phyloP scores from a whole-genome alignment of 2,329 filamentous ascomycete genomes.

The Fusarium algeriense region DNA sequence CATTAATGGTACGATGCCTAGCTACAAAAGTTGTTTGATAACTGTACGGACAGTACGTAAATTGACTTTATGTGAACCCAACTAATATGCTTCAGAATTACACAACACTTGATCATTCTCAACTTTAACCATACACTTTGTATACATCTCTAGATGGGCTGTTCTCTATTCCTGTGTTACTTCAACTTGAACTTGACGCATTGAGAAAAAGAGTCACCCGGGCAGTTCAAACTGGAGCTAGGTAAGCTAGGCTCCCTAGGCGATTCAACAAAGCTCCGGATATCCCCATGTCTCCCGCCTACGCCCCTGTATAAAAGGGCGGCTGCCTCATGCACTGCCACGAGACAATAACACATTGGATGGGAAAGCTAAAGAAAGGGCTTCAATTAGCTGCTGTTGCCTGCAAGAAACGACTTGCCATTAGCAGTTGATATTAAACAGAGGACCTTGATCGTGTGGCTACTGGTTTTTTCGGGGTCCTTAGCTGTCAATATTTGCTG shows the following conservation, averaged over 20 bases:
- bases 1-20: not conserved
- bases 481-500: not conserved
- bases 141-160: not conserved
- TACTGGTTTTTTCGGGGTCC: constrained; percentile 4
- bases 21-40: not conserved
- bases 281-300: constrained; percentile 20
- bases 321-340: constrained; percentile 51
- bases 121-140: not conserved
- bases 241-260: constrained; percentile 9
- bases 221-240: constrained; percentile 9
- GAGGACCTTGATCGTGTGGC: constrained; percentile 17
- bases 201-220: constrained; percentile 23
- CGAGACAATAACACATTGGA: constrained; percentile 47
- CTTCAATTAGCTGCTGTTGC: constrained; percentile 33
- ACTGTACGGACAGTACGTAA: not conserved
- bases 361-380: constrained; percentile 13
- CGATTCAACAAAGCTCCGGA: constrained; percentile 17
- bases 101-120: not conserved
- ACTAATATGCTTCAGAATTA: not conserved
- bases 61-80: not conserved
- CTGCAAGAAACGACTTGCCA: constrained; percentile 15
- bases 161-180: not conserved
- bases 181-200: constrained; percentile 5
- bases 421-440: constrained; percentile 20
- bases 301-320: constrained; percentile 26